A percentile compares a stretch with the other conserved stretches of the same genome.
Evolutionary conservation across 2,329 filamentous ascomycete genomes (phyloP).

Genomic region (Clonostachys solani): DNA sequence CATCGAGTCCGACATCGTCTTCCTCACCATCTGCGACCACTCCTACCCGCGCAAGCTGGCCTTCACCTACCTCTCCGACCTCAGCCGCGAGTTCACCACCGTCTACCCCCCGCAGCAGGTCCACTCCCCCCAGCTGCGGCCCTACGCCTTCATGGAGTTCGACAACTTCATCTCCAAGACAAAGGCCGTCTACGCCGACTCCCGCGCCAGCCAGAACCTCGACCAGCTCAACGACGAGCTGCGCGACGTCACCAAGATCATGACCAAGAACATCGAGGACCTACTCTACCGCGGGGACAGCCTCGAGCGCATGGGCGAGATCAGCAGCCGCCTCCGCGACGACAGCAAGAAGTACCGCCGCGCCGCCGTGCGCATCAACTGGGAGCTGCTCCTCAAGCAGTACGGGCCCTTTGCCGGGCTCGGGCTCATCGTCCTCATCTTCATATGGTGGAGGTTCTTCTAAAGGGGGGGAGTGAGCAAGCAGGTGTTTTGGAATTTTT

Average conservation of each 20-base stretch:
- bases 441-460: slow-evolving; percentile 93
- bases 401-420: slow-evolving; percentile 87
- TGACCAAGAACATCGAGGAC: slow-evolving; percentile 99
- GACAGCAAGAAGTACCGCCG: slow-evolving; percentile 92
- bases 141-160: slow-evolving; percentile 97
- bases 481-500: too few relatives aligned
- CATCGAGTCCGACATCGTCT: slow-evolving; percentile 78
- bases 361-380: slow-evolving; percentile 94
- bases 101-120: slow-evolving; percentile 75
- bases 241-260: slow-evolving; percentile 95
- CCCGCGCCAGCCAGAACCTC: slow-evolving; percentile 85
- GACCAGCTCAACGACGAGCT: slow-evolving; percentile 96
- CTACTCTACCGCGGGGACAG: slow-evolving; percentile 91
- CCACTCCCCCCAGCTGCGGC: slow-evolving; percentile 69
- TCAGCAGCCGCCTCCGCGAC: slow-evolving; percentile 80
- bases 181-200: slow-evolving; percentile 90
- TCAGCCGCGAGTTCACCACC: slow-evolving; percentile 84
- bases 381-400: slow-evolving; percentile 94
- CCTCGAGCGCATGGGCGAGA: slow-evolving; percentile 94
- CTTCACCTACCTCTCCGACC: slow-evolving; percentile 95
- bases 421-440: slow-evolving; percentile 76
- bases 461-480: slow-evolving; percentile 28
- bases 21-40: slow-evolving; percentile 88
- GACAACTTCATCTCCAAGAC: slow-evolving; percentile 95
- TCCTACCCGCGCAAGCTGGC: slow-evolving; percentile 97